These are phyloP conservation scores for Ambrosiella beaveri DNA, from an alignment of 2,329 filamentous ascomycete species.

Conservation along the genomic window DNA sequence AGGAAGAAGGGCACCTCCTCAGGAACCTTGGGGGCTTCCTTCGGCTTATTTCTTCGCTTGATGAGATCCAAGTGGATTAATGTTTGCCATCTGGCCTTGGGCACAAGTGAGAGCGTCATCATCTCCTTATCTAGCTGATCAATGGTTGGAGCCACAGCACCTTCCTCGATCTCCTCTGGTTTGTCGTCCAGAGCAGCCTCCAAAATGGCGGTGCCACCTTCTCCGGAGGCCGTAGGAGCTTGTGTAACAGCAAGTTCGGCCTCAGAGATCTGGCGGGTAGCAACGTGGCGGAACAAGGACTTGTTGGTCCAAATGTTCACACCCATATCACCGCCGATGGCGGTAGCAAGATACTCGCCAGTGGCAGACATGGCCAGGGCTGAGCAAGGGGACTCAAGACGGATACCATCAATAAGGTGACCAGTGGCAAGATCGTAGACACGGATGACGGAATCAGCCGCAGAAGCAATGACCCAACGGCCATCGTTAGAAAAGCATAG, in stretches of 20 bases:
- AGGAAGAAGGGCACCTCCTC: conserved; percentile 95
- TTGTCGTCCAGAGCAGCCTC: conserved; percentile 19
- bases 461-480: conserved; percentile 80
- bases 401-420: conserved; percentile 85
- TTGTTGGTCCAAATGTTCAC: conserved; percentile 96
- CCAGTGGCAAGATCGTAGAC: conserved; percentile 94
- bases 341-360: conserved; percentile 86
- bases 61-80: conserved; percentile 83
- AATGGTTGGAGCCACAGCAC: conserved; percentile 30
- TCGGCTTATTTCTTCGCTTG: conserved; percentile 85
- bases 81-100: conserved; percentile 85
- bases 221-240: conserved; percentile 63
- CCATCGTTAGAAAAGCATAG: conserved; percentile 85
- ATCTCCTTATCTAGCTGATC: conserved; percentile 72
- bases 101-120: conserved; percentile 76
- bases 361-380: conserved; percentile 76
- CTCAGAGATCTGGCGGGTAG: conserved; percentile 70
- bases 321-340: conserved; percentile 64
- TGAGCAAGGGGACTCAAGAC: conserved; percentile 60
- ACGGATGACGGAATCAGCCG: conserved; percentile 61
- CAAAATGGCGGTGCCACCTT: conserved; percentile 58
- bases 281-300: conserved; percentile 73
- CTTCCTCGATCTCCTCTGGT: conserved; percentile 27
- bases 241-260: conserved; percentile 48
- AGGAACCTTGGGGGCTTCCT: conserved; percentile 74